Evolutionary conservation across 1,284 basidiomycete genomes (phyloP), one percentile per base, ranked within the genome.

Genomic region (Heterobasidion annosum): DNA sequence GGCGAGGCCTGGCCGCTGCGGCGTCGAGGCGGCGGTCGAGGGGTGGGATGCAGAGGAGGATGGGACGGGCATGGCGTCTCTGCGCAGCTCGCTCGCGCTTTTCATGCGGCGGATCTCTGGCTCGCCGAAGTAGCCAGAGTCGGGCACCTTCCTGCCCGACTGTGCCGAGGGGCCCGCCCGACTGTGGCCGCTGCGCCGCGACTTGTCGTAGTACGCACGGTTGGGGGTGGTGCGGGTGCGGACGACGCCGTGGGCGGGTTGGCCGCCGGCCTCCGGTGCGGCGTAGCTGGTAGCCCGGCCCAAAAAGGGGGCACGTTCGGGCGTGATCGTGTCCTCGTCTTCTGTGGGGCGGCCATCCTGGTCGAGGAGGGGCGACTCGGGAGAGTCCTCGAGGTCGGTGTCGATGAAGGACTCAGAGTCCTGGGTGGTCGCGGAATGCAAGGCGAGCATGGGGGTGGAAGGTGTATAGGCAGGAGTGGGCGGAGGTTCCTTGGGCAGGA

Each of bases 21-120:
- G 12, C n/a, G 75, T 61, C 33, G 78, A 61, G 13, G 71, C 67
- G 34, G 77, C 72, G 33, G 37, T 46, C 40, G 68, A 63, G 34
- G 73, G 70, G 47, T 75, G 69, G 12, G 72, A 65, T 44, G 65
- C 62, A 10, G 61, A 58, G 44, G 63, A 57, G 33, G 67, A 64
- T 48, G 64, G 61, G 32, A 59, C 54, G 42, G 48, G 53, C 40
- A 53, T 50, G 12, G 56, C 74, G 76, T n/a, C 48, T 56, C 79
- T 74, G 51, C 83, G 79, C 40, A 93, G 71, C 62, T 91, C 87
- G 33, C 89, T 90, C 10, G 91, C 90, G 64, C 88, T 91, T 68
- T 91, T 89, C 91, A 93, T 93, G 66, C 82, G 85, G 55, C 88
- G 81, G 46, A 91, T 63, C 63, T 90, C 85, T 52, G 71, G 78